Conservation (phyloP, 495 filamentous ascomycete species). For the Cudoniella acicularis region DNA sequence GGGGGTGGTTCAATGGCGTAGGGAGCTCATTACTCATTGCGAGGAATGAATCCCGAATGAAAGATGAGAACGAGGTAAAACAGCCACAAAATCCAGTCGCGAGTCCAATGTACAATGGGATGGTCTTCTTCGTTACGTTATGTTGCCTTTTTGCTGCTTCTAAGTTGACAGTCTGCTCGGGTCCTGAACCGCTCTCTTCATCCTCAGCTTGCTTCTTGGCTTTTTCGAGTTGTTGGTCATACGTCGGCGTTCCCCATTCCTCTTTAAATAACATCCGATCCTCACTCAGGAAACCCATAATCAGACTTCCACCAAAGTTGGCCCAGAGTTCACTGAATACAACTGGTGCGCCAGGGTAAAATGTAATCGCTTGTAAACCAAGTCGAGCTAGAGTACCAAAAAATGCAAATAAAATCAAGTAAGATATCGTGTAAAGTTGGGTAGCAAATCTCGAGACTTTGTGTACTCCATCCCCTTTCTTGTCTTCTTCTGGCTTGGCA, state of each 20-base stretch:
- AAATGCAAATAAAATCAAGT: constrained; percentile 84
- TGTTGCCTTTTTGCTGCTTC: constrained; percentile 48
- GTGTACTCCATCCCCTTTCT: not conserved
- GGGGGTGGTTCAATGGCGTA: constrained; percentile 37
- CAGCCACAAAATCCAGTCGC: constrained; percentile 93
- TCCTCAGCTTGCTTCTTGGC: constrained; percentile 28
- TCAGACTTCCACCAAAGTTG: constrained; percentile 76
- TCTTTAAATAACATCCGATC: constrained; percentile 72
- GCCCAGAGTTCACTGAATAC: constrained; percentile 80
- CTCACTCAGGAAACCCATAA: constrained; percentile 85
- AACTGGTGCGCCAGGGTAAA: constrained; percentile 74
- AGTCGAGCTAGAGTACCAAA: constrained; percentile 82
- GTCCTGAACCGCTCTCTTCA: constrained; percentile 28
- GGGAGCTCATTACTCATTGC: constrained; percentile 73
- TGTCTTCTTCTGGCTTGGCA: constrained; percentile 4
- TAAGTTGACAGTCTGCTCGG: constrained; percentile 25
- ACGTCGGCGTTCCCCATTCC: constrained; percentile 50
- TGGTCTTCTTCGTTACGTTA: constrained; percentile 66
- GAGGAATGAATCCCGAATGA: constrained; percentile 83
- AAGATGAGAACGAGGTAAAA: constrained; percentile 88
- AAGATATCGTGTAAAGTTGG: constrained; percentile 70
- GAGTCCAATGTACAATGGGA: constrained; percentile 87
- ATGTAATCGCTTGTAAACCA: constrained; percentile 76
- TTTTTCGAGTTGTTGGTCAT: constrained; percentile 30
- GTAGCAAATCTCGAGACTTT: constrained; percentile 54